A percentile compares a stretch with the other conserved stretches of the same genome.
Conservation (phyloP, 176 grass and related monocot species). For the Rhynchospora breviuscula region DNA sequence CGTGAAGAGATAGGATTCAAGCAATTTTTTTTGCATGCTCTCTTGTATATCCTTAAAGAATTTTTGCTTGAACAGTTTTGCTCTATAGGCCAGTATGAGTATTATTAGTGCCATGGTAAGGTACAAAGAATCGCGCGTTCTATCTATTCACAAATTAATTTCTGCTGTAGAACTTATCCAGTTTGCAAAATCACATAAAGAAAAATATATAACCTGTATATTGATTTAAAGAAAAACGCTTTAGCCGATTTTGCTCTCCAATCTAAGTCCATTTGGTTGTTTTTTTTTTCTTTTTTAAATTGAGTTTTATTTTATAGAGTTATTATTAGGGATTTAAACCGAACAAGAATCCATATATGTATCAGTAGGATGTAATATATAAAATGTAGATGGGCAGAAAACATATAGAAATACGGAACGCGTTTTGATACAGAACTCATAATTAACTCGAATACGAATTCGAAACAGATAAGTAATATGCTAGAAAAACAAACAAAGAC, state of each 20-base stretch:
- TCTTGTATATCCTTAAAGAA: not conserved
- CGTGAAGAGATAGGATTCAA: not conserved
- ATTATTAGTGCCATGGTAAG: not conserved
- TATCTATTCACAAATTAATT: not conserved
- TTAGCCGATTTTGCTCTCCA: not conserved
- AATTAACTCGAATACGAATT: too few relatives aligned
- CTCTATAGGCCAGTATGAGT: not conserved
- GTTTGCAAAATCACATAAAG: not conserved
- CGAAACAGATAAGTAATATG: too few relatives aligned
- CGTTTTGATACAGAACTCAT: too few relatives aligned
- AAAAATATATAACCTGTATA: not conserved
- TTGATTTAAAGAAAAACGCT: not conserved
- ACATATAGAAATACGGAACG: too few relatives aligned
- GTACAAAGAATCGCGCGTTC: not conserved
- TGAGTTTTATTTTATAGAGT: not conserved
- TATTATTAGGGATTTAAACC: not conserved
- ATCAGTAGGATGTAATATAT: too few relatives aligned
- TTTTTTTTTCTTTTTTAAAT: not conserved
- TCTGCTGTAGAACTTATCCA: not conserved
- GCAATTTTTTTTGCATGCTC: not conserved
- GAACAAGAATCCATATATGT: too few relatives aligned
- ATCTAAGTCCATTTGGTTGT: not conserved
- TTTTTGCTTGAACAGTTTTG: slow-evolving; percentile 4
- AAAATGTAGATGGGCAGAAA: too few relatives aligned
- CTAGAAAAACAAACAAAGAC: too few relatives aligned